A percentile compares a stretch with the other conserved stretches of the same genome.
Evolutionary conservation across 2,329 filamentous ascomycete species (phyloP).

Genomic region (Camillea tinctor): DNA sequence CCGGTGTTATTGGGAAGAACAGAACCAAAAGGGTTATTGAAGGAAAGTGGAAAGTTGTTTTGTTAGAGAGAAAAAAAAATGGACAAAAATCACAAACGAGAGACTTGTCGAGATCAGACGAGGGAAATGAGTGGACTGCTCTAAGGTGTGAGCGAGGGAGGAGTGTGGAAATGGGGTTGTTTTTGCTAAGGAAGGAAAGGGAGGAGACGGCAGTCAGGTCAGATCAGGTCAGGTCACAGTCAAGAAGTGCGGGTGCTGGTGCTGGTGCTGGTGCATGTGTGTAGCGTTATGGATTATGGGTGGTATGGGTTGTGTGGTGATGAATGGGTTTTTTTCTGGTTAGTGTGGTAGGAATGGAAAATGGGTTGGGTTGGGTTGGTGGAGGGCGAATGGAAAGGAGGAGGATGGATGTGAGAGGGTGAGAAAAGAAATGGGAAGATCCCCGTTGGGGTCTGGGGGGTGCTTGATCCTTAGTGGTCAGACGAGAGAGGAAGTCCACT

Average conservation of each 20-base stretch:
- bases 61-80: slow-evolving; percentile 13
- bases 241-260: too few species aligned
- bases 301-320: neutral
- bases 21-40: neutral
- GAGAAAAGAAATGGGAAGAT: neutral
- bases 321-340: too few species aligned
- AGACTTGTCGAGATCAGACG: slow-evolving; percentile 26
- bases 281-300: neutral
- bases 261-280: neutral
- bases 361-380: too few species aligned
- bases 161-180: slow-evolving; percentile 27
- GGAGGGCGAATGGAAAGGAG: slow-evolving; percentile 14
- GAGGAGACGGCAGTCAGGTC: slow-evolving; percentile 7
- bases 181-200: slow-evolving; percentile 22
- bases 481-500: slow-evolving; percentile 7
- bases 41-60: neutral
- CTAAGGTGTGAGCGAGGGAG: slow-evolving; percentile 21
- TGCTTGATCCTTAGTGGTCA: neutral
- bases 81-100: slow-evolving; percentile 22
- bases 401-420: neutral
- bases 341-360: too few species aligned
- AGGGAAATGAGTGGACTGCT: slow-evolving; percentile 28
- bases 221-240: neutral
- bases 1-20: neutral
- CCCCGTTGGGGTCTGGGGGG: neutral